phyloP scores from a whole-genome alignment of 1,139 yeast genomes.

The Suhomyces anneliseae region DNA sequence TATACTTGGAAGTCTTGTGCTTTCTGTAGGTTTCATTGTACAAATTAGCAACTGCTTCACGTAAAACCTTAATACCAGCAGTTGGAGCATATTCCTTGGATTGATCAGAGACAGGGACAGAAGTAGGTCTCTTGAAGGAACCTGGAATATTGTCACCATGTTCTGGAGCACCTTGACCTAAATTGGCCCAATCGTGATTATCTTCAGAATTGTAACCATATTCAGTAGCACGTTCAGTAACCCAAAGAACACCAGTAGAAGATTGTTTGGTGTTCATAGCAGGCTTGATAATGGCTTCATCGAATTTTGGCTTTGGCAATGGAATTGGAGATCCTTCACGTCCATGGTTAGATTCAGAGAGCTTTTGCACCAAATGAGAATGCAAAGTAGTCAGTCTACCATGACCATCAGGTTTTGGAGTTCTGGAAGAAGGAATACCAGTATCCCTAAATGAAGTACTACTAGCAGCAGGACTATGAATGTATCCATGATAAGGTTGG shows the following conservation, averaged over 20 bases:
- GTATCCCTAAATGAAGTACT: slow-evolving; percentile 8
- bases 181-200: slow-evolving; percentile 59
- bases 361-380: slow-evolving; percentile 28
- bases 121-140: slow-evolving; percentile 56
- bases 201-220: slow-evolving; percentile 53
- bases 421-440: slow-evolving; percentile 25
- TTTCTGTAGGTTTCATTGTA: slow-evolving; percentile 60
- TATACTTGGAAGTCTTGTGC: slow-evolving; percentile 53
- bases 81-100: slow-evolving; percentile 67
- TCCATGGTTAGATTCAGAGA: slow-evolving; percentile 36
- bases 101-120: slow-evolving; percentile 51
- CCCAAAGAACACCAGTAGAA: slow-evolving; percentile 71
- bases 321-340: slow-evolving; percentile 52
- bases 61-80: slow-evolving; percentile 56
- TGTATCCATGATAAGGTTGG: slow-evolving; percentile 1
- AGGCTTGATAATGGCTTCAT: slow-evolving; percentile 52
- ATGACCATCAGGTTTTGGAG: slow-evolving; percentile 15
- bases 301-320: slow-evolving; percentile 48
- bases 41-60: slow-evolving; percentile 63
- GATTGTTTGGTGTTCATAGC: slow-evolving; percentile 64
- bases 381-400: slow-evolving; percentile 6
- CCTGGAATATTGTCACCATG: slow-evolving; percentile 65
- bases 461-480: slow-evolving; percentile 1
- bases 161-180: slow-evolving; percentile 74
- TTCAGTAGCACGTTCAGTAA: slow-evolving; percentile 63